phyloP scores from a whole-genome alignment of 2,329 filamentous ascomycete species.

The Xylariaceae sp. region DNA sequence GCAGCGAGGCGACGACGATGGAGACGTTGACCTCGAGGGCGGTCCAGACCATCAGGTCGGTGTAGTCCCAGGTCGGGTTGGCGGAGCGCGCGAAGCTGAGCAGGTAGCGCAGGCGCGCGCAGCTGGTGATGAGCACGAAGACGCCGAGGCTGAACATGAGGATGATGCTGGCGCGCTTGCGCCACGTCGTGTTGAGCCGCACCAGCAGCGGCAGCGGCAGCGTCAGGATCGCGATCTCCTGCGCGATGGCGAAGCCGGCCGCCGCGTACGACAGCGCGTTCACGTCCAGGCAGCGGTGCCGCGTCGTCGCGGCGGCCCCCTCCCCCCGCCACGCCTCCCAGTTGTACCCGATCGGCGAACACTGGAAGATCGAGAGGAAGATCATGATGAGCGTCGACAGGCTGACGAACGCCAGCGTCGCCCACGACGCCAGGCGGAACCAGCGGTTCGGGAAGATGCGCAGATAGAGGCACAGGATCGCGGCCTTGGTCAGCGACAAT shows the following conservation, averaged over 20 bases:
- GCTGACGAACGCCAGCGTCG: conserved; percentile 18
- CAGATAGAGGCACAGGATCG: conserved; percentile 26
- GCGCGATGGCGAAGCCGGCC: conserved; percentile 25
- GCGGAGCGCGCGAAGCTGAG: conserved; percentile 24
- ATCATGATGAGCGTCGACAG: conserved; percentile 21
- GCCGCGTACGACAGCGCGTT: conserved; percentile 23
- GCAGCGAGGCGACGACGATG: conserved; percentile 34
- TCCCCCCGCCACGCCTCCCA: conserved; percentile 27
- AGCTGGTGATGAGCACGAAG: conserved; percentile 29
- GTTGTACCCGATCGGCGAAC: conserved; percentile 23
- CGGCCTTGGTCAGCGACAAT: conserved; percentile 24
- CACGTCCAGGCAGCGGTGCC: conserved; percentile 25
- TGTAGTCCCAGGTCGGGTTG: conserved; percentile 23
- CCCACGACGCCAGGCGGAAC: conserved; percentile 21
- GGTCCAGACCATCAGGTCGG: conserved; percentile 34
- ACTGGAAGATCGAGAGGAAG: conserved; percentile 29
- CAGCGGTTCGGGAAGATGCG: conserved; percentile 22
- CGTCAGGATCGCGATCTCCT: conserved; percentile 27
- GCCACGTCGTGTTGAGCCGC: conserved; percentile 21
- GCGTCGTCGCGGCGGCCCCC: too few relatives aligned
- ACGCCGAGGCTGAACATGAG: conserved; percentile 31
- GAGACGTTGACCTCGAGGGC: conserved; percentile 34
- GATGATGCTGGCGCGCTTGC: conserved; percentile 22
- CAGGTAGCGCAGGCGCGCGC: conserved; percentile 28
- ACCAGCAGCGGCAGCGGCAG: conserved; percentile 27